Percentiles rank a stretch among this genome's conserved stretches.
Conservation (phyloP, 2,329 filamentous ascomycete genomes). For the Colletotrichum orbiculare region DNA sequence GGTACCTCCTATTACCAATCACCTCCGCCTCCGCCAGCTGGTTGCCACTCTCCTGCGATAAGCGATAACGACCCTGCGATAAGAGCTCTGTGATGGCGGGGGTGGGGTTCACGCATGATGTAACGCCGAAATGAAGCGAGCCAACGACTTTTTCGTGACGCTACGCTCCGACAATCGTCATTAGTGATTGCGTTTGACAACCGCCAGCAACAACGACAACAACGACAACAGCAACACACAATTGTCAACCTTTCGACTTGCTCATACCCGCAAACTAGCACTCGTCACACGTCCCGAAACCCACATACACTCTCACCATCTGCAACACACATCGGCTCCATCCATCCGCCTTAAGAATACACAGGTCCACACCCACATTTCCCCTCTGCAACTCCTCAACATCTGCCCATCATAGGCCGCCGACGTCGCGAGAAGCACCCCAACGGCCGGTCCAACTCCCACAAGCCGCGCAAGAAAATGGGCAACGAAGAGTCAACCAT, state of each 20-base stretch:
- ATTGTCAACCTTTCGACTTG: background rate
- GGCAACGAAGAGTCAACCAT: slow-evolving; percentile 83
- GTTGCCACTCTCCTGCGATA: background rate
- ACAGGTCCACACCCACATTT: background rate
- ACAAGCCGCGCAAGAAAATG: slow-evolving; percentile 69
- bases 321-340: too few species aligned
- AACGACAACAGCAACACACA: background rate
- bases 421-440: slow-evolving; percentile 50
- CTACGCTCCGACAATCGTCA: slow-evolving; percentile 6
- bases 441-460: slow-evolving; percentile 46
- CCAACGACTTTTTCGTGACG: slow-evolving; percentile 24
- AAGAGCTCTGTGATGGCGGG: slow-evolving; percentile 32
- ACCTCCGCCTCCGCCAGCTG: slow-evolving; percentile 1
- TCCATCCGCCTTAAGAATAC: too few species aligned
- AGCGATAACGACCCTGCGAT: slow-evolving; percentile 21
- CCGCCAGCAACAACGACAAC: background rate
- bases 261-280: too few species aligned
- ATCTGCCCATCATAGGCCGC: slow-evolving; percentile 51
- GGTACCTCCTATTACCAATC: background rate
- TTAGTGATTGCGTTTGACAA: background rate
- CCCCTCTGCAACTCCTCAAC: slow-evolving; percentile 6
- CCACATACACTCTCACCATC: too few species aligned
- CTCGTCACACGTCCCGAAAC: too few species aligned
- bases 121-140: slow-evolving; percentile 20
- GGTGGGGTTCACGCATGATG: slow-evolving; percentile 32